Base-by-base conservation (phyloP, 805 yeast species). In the Saccharomycopsis sp. region DNA sequence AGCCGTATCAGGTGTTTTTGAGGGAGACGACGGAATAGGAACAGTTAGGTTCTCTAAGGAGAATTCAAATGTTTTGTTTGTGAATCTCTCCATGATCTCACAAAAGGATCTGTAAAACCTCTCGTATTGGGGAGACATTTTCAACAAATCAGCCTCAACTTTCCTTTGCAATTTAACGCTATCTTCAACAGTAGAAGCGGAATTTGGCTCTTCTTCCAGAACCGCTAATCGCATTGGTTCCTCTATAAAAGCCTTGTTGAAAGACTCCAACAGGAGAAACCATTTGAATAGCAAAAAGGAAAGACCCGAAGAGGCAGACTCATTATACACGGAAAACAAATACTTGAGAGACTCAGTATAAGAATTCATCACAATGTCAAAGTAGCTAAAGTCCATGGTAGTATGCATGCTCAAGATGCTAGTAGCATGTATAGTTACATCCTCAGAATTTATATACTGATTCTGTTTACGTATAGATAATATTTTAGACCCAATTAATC, bases 401-500 rank as follows among this genome's bases (percentile, higher is more conserved):
- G 38, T 29, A 29, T 29, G 5, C 38, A 29, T 29, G 38, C 38
- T 29, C 38, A 29, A 29, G 12, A 12, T 5, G 38, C 12, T 29
- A 12, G 5, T 29, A 7, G 9, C 38, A 29, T 29, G 38, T 7
- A 29, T 5, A 12, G 38, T 29, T 12, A 29, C 5, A 29, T 34
- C 52, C 38, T 47, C 50, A 2, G 62, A 29, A 17, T 42, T 38
- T 41, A 51, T 55, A 15, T 49, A 52, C 14, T n/a, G 38, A 41
- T 57, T 53, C 2, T 53, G 52, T 15, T 44, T 47, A 14, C 55
- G 17, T 38, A 57, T 56, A 3, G 70, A 68, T 22, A 79, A 65
- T 54, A 85, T 75, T 44, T 72, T 74, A 1, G 79, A 75, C 0
- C 88, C 91, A 24, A 86, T 78, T 14, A 71, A 58, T 0, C 93